Evolutionary conservation across 2,329 filamentous ascomycete genomes (phyloP), one percentile per base, ranked within the genome.

Genomic region (Domatiomyces globalis): DNA sequence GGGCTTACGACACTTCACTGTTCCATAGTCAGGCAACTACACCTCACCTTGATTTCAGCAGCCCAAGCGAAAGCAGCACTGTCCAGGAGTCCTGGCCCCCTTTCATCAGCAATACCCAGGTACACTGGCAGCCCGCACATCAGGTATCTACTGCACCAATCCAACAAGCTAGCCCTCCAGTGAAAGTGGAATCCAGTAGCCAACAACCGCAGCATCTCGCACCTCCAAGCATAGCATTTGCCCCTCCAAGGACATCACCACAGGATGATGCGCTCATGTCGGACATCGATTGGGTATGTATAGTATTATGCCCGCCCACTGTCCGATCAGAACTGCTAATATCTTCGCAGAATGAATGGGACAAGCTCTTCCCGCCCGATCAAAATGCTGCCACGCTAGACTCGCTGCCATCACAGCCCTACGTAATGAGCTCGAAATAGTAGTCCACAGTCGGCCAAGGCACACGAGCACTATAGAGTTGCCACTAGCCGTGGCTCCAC

Each of bases 281-380:
- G 43, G 77, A 78, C 51, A 78, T 84, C 56, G 80, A 85, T 58
- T 84, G 80, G 81, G 80, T 83, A 66, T 68, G 78, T 71, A 9
- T 29, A 12, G 15, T 22, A 27, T 18, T 18, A 42, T 19, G 29
- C 43, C 17, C 10, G 15, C 27, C 9, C 50, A 47, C 10, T 48
- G 22, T 18, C 15, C 29, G 10, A 43, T 52, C 50, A 46, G 51
- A 33, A 27, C 19, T 27, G 33, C 19, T 18, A 44, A 2, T 2
- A 29, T 49, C 46, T 49, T 15, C 46, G 9, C 49, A 66, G 64
- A 54, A 58, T 27, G 64, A 67, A 62, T 66, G 63, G 64, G 63
- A 67, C 53, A 63, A 65, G 48, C 49, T 66, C 25, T 66, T 66
- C 46, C 64, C 65, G n/a, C 60, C 61, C 6, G 59, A 69, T 27